Conservation (phyloP, 208 protist genomes). For the Trypanosoma congolense region DNA sequence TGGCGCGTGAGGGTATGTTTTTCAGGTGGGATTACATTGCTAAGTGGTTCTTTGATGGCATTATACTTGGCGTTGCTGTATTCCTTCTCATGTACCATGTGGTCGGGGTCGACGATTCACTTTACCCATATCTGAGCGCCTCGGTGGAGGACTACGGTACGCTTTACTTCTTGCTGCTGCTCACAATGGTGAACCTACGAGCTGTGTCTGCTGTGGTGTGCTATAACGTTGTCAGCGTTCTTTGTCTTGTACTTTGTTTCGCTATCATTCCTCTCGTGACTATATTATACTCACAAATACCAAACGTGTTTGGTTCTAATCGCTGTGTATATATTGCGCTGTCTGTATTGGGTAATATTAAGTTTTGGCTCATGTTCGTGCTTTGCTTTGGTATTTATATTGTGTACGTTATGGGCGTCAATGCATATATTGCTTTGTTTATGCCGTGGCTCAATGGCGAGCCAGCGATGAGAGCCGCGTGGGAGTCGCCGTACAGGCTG, state of each 20-base stretch:
- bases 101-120: conserved; percentile 33
- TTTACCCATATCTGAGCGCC: conserved; percentile 35
- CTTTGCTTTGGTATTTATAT: conserved; percentile 45
- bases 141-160: conserved; percentile 64
- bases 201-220: conserved; percentile 31
- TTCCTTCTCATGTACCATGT: conserved; percentile 56
- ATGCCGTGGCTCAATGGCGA: conserved; percentile 54
- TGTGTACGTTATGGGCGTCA: conserved; percentile 47
- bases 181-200: conserved; percentile 58
- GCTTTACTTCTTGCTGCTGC: conserved; percentile 67
- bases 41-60: conserved; percentile 60
- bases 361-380: conserved; percentile 60
- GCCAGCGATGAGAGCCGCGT: conserved; percentile 41
- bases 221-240: conserved; percentile 48
- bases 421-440: conserved; percentile 59
- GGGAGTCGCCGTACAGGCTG: conserved; percentile 33
- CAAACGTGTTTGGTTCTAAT: conserved; percentile 53
- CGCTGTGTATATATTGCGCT: conserved; percentile 46
- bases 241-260: conserved; percentile 29
- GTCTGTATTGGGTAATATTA: conserved; percentile 36
- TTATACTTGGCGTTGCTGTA: conserved; percentile 47
- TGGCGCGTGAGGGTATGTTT: conserved; percentile 68
- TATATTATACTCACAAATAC: conserved; percentile 40
- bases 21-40: conserved; percentile 55
- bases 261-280: conserved; percentile 30